A percentile compares a stretch with the other conserved stretches of the same genome.
These are phyloP conservation scores for Helianthus annuus DNA, from an alignment of 129 eudicot species.

Conservation along the genomic window HanXRQr2.0-SUNRISE NC_035433.2:128693817-128694316, in stretches of 20 bases:
- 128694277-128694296: not conserved
- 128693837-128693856: conserved; percentile 19
- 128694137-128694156: conserved; percentile 5
- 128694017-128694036: not conserved
- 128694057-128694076: not conserved
- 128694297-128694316: conserved; percentile 28
- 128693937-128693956: not conserved
- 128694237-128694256: conserved; percentile 31
- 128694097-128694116: conserved; percentile 29
- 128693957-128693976: not conserved
- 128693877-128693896: conserved; percentile 25
- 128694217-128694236: conserved; percentile 10
- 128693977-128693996: not conserved
- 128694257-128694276: conserved; percentile 23
- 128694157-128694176: conserved; percentile 16
- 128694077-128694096: conserved; percentile 15
- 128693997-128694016: not conserved
- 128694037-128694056: conserved; percentile 35
- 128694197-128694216: conserved; percentile 14
- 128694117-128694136: not conserved
- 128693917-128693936: not conserved
- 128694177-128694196: conserved; percentile 18
- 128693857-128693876: conserved; percentile 26
- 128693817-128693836: conserved; percentile 30
- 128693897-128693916: conserved; percentile 22